Percentiles rank a stretch among this genome's conserved stretches.
Evolutionary conservation across 306 rosid genomes (phyloP).

Genomic region (Sphenostylis stenocarpa): DNA sequence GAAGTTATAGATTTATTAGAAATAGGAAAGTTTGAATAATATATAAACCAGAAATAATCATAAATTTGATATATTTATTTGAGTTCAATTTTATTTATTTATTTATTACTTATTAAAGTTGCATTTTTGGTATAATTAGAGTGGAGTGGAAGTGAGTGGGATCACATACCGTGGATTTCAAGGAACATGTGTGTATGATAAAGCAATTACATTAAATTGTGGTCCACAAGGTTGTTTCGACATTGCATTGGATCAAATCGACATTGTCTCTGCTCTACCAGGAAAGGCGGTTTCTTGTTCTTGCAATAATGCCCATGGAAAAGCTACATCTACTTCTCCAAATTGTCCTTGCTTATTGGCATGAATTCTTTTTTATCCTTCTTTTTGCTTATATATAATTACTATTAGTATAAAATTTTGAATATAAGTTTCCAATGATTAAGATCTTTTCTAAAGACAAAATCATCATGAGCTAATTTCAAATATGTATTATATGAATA

Average conservation of each 20-base stretch:
- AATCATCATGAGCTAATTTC: too few relatives aligned
- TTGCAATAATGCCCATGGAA: constrained; percentile 35
- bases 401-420: too few relatives aligned
- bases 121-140: not conserved
- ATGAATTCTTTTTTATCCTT: not conserved
- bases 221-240: constrained; percentile 8
- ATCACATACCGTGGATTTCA: constrained; percentile 27
- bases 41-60: too few relatives aligned
- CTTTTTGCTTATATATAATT: too few relatives aligned
- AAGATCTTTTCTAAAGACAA: too few relatives aligned
- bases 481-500: too few relatives aligned
- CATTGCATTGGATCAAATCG: constrained; percentile 15
- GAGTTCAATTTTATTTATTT: too few relatives aligned
- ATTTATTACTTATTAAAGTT: too few relatives aligned
- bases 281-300: not conserved
- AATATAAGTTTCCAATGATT: too few relatives aligned
- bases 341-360: not conserved
- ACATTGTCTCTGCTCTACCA: not conserved
- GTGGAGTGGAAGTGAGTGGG: constrained; percentile 25
- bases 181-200: constrained; percentile 27
- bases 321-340: not conserved
- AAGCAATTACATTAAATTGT: constrained; percentile 32
- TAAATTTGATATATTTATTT: too few relatives aligned
- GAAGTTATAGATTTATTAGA: too few relatives aligned
- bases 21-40: too few relatives aligned